These are phyloP conservation scores for Cydonia oblonga DNA, from an alignment of 331 rosid genomes.

Conservation along the genomic window DNA sequence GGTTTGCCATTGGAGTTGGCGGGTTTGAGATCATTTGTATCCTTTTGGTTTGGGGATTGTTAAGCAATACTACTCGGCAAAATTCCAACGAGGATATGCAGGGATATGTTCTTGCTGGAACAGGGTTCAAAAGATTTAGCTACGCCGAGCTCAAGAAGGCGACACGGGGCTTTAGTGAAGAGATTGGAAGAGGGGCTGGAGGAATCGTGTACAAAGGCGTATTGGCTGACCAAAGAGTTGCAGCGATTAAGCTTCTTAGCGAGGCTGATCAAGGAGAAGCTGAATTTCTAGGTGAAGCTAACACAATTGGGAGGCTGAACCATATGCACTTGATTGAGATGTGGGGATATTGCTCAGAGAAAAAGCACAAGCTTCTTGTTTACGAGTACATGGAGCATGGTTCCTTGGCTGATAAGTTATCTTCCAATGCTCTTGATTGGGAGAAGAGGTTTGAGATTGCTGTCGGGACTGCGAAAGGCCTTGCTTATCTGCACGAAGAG, in stretches of 20 bases:
- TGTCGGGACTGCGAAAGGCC: constrained; percentile 53
- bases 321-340: constrained; percentile 66
- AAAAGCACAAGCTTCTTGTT: constrained; percentile 50
- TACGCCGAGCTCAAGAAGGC: constrained; percentile 41
- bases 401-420: constrained; percentile 35
- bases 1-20: constrained; percentile 38
- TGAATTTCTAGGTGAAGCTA: constrained; percentile 48
- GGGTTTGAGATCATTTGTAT: constrained; percentile 29
- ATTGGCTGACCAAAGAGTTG: constrained; percentile 35
- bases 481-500: constrained; percentile 67
- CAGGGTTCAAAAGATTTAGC: constrained; percentile 41
- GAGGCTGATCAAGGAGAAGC: constrained; percentile 45
- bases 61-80: constrained; percentile 7
- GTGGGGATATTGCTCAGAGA: constrained; percentile 67
- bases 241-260: constrained; percentile 38
- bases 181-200: constrained; percentile 54
- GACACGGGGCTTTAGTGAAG: constrained; percentile 31
- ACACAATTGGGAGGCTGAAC: constrained; percentile 53
- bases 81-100: not conserved
- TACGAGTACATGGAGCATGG: constrained; percentile 58
- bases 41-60: constrained; percentile 18
- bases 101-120: constrained; percentile 21
- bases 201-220: constrained; percentile 52
- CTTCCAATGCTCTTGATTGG: constrained; percentile 35
- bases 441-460: constrained; percentile 46